Conservation (phyloP, 169 alveolate genomes). For the Plasmodium coatneyi region DNA sequence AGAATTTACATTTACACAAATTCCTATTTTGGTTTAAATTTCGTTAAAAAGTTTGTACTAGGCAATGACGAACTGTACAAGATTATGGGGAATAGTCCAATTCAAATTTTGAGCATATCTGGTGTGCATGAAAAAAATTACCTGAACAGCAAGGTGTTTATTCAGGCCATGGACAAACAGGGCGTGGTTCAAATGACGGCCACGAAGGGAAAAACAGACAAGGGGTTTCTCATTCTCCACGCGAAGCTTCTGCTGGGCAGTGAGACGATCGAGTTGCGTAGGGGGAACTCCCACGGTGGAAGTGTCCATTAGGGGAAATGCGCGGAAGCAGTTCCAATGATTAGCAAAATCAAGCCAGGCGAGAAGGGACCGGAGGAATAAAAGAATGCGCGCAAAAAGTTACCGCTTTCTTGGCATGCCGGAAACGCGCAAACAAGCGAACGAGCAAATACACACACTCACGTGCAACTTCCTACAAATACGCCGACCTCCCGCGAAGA, state of each 20-base stretch:
- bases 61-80: slow-evolving; percentile 36
- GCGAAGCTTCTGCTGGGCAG: slow-evolving; percentile 33
- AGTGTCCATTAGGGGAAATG: background rate
- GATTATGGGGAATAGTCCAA: slow-evolving; percentile 32
- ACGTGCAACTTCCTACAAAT: background rate
- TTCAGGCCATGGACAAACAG: slow-evolving; percentile 35
- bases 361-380: background rate
- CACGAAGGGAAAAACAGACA: slow-evolving; percentile 21
- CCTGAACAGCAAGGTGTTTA: slow-evolving; percentile 56
- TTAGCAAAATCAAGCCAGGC: background rate
- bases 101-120: slow-evolving; percentile 69
- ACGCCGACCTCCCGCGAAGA: background rate
- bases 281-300: background rate
- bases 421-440: background rate
- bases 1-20: slow-evolving; percentile 54
- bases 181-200: slow-evolving; percentile 69
- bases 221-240: slow-evolving; percentile 2
- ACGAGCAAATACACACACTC: background rate
- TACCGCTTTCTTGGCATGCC: background rate
- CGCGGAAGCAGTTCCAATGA: background rate
- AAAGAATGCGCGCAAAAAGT: background rate
- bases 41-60: slow-evolving; percentile 48
- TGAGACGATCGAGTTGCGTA: slow-evolving; percentile 16
- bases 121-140: slow-evolving; percentile 67
- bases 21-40: slow-evolving; percentile 61